Base-by-base conservation (phyloP, 176 grass and related monocot genomes). In the Saccharum officinarum region DNA sequence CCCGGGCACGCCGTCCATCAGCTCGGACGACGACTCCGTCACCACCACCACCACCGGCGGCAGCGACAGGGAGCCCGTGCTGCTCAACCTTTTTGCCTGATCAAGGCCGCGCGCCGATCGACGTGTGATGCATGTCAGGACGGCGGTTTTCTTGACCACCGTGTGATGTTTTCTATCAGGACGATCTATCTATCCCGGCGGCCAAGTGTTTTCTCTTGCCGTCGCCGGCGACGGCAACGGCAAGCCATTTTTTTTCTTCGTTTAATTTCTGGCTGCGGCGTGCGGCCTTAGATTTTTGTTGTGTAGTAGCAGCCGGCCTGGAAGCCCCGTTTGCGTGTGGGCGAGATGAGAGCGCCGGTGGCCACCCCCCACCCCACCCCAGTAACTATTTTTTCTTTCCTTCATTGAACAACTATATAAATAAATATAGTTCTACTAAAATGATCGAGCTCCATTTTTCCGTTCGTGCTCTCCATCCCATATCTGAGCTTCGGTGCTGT, bases 41-140 rank as follows among this genome's bases (percentile, higher is more conserved):
- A 97, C 88, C 22, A 94, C 90, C 22, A 94, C 90, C 4, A 37
- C 36, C 4, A 37, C 37, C 37, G 67, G 60, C 16, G 50, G 67
- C 22, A 82, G 66, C 65, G 85, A 74, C 17, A 74, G 71, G 38
- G 90, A 94, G 38, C 84, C 71, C 15, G 84, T 71, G 78, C 90
- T 97, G 70, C 87, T 97, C 72, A 92, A 92, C 80, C 92, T 97
- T 71, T 97, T 97, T 67, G 40, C 83, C 42, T 94, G 89, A 92
- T 7, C 17, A 6, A 17, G 46, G 46, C 46, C 46, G 46, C 38
- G 38, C 5, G 38, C 5, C 5, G 16, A 20, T 50, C 50, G 50
- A 55, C 50, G 42, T 57, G 55, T 64, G 30, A 30, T 18, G 17
- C 5, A 1, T 7, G 14, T 52, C 12, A n/a, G 33, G 64, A 38